Conservation (phyloP, 495 filamentous ascomycete genomes). For the Xanthoparmelia taractica region DNA sequence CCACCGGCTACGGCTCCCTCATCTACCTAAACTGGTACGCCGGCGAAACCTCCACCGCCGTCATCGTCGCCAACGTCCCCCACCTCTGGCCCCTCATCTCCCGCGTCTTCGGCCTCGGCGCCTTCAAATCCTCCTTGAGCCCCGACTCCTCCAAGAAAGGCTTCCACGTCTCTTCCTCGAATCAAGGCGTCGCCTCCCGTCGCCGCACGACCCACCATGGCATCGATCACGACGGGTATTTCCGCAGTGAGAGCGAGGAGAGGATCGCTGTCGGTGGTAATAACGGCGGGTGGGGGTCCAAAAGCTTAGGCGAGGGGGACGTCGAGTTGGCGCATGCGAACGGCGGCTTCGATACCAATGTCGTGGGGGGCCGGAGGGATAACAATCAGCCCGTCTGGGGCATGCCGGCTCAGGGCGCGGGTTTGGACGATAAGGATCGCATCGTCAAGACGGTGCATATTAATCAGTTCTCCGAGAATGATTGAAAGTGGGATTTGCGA, state of each 20-base stretch:
- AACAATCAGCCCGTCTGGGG: not conserved
- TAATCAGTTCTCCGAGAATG: slow-evolving; percentile 12
- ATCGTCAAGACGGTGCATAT: slow-evolving; percentile 24
- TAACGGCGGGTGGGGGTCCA: slow-evolving; percentile 8
- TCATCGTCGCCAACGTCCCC: slow-evolving; percentile 57
- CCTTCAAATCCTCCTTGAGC: slow-evolving; percentile 31
- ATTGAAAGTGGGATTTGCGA: not conserved
- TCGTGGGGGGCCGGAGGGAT: not conserved
- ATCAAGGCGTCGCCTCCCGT: not conserved
- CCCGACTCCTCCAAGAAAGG: slow-evolving; percentile 12
- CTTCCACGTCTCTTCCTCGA: not conserved
- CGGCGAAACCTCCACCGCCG: slow-evolving; percentile 54
- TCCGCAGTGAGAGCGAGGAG: slow-evolving; percentile 24
- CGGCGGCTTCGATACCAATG: not conserved
- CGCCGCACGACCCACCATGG: slow-evolving; percentile 4
- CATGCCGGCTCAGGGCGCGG: not conserved
- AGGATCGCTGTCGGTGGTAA: slow-evolving; percentile 18
- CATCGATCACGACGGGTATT: slow-evolving; percentile 20
- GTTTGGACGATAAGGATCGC: slow-evolving; percentile 9
- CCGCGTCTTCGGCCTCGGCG: slow-evolving; percentile 43
- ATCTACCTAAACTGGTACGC: slow-evolving; percentile 63
- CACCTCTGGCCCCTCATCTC: slow-evolving; percentile 54
- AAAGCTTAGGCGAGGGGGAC: not conserved
- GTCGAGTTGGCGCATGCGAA: slow-evolving; percentile 7
- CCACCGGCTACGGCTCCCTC: slow-evolving; percentile 40